phyloP scores from a whole-genome alignment of 768 basidiomycete genomes.

The Tylopilus sp. region DNA sequence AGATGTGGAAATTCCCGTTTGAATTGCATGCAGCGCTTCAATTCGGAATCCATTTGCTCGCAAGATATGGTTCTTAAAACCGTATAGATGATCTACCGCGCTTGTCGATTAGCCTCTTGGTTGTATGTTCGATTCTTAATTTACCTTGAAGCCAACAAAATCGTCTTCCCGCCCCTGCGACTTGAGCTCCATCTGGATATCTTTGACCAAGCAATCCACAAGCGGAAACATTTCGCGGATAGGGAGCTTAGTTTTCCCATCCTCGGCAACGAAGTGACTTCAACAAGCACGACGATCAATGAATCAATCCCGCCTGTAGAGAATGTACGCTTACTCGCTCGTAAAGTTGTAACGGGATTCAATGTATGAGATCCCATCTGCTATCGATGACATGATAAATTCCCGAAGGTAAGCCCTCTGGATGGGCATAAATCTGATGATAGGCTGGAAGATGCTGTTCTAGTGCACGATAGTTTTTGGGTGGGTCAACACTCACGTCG shows the following conservation, averaged over 20 bases:
- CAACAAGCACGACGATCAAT: background rate
- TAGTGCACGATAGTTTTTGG: background rate
- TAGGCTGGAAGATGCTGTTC: slow-evolving; percentile 18
- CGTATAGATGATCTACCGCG: slow-evolving; percentile 40
- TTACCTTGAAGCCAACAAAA: slow-evolving; percentile 41
- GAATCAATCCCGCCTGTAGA: background rate
- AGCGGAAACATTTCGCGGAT: slow-evolving; percentile 36
- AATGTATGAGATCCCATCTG: slow-evolving; percentile 45
- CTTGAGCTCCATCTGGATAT: slow-evolving; percentile 34
- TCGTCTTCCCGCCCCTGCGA: slow-evolving; percentile 37
- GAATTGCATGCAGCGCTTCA: slow-evolving; percentile 41
- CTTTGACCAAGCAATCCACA: slow-evolving; percentile 34
- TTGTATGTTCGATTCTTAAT: background rate
- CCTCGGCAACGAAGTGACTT: slow-evolving; percentile 40
- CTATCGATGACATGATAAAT: slow-evolving; percentile 39
- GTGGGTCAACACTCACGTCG: slow-evolving; percentile 17
- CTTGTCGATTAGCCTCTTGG: background rate
- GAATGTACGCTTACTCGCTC: slow-evolving; percentile 26
- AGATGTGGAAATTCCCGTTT: slow-evolving; percentile 46
- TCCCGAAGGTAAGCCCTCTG: slow-evolving; percentile 18
- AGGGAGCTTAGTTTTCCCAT: slow-evolving; percentile 36
- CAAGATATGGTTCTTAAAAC: slow-evolving; percentile 34
- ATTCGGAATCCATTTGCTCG: slow-evolving; percentile 25
- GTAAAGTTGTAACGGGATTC: slow-evolving; percentile 42
- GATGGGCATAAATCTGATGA: slow-evolving; percentile 24